A percentile compares a stretch with the other conserved stretches of the same genome.
Evolutionary conservation across 306 rosid species (phyloP).

Genomic region (Quercus engelmannii): DNA sequence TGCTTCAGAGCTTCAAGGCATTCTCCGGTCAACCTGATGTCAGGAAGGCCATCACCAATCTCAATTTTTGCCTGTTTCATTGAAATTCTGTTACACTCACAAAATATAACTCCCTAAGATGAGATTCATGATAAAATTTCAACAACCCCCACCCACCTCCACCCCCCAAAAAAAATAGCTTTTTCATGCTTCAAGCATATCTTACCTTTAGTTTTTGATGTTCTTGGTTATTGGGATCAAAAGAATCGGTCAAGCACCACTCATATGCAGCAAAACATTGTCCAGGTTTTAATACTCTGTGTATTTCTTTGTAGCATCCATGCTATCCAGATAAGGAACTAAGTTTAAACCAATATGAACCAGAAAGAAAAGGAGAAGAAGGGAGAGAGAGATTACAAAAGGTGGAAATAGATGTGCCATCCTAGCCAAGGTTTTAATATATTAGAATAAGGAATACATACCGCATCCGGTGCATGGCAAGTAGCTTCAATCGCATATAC

Average conservation of each 20-base stretch:
- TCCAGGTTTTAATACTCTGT: slow-evolving; percentile 90
- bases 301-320: slow-evolving; percentile 93
- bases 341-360: slow-evolving; percentile 22
- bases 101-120: not conserved
- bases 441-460: slow-evolving; percentile 10
- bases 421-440: not conserved
- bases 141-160: not conserved
- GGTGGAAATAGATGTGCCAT: not conserved
- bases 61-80: slow-evolving; percentile 74
- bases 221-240: slow-evolving; percentile 66
- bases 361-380: not conserved
- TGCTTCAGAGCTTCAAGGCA: slow-evolving; percentile 87
- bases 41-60: slow-evolving; percentile 97
- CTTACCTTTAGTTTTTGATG: slow-evolving; percentile 84
- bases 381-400: not conserved
- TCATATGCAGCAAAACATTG: slow-evolving; percentile 92
- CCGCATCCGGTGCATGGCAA: slow-evolving; percentile 98
- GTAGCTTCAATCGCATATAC: slow-evolving; percentile 98
- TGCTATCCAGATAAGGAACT: slow-evolving; percentile 34
- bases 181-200: slow-evolving; percentile 1
- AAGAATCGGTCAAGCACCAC: slow-evolving; percentile 92
- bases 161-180: not conserved
- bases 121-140: not conserved
- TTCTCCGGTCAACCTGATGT: slow-evolving; percentile 74
- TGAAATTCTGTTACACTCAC: not conserved